Evolutionary conservation across 2,329 filamentous ascomycete genomes (phyloP).

Genomic region (Cladobotryum protrusum): DNA sequence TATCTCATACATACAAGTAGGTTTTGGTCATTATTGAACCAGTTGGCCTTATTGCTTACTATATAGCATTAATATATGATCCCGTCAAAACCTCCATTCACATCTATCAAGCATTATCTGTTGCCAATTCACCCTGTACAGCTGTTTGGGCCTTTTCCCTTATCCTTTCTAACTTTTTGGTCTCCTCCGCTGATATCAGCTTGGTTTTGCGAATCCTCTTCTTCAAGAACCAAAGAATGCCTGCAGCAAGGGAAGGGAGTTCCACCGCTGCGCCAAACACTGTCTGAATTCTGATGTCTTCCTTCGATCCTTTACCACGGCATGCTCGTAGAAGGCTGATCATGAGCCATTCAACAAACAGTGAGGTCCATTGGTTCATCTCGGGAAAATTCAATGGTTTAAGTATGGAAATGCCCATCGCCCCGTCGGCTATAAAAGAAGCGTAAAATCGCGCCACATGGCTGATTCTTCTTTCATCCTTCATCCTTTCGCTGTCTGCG

Average conservation of each 20-base stretch:
- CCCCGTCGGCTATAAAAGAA: slow-evolving; percentile 41
- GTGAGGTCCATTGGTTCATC: slow-evolving; percentile 66
- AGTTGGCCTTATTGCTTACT: too few relatives aligned
- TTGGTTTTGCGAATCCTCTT: slow-evolving; percentile 65
- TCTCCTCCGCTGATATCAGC: slow-evolving; percentile 43
- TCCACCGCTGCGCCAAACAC: slow-evolving; percentile 61
- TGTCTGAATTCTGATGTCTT: slow-evolving; percentile 55
- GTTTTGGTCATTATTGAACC: too few relatives aligned
- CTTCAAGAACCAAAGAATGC: slow-evolving; percentile 72
- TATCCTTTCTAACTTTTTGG: slow-evolving; percentile 35
- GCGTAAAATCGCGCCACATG: slow-evolving; percentile 52
- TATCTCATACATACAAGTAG: too few relatives aligned
- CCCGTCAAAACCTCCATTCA: too few relatives aligned
- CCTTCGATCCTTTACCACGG: slow-evolving; percentile 37
- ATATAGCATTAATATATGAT: too few relatives aligned
- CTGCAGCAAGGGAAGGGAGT: slow-evolving; percentile 61
- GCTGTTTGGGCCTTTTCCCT: slow-evolving; percentile 27
- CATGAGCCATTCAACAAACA: slow-evolving; percentile 75
- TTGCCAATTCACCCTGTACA: slow-evolving; percentile 17
- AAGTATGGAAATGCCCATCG: slow-evolving; percentile 43
- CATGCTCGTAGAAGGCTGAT: slow-evolving; percentile 68
- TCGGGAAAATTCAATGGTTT: slow-evolving; percentile 74
- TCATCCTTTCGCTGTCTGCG: slow-evolving; percentile 39
- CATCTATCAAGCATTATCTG: not conserved
- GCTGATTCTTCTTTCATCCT: slow-evolving; percentile 44